Base-by-base conservation (phyloP, 179 eudicot genomes). In the Patellifolia procumbens region DNA sequence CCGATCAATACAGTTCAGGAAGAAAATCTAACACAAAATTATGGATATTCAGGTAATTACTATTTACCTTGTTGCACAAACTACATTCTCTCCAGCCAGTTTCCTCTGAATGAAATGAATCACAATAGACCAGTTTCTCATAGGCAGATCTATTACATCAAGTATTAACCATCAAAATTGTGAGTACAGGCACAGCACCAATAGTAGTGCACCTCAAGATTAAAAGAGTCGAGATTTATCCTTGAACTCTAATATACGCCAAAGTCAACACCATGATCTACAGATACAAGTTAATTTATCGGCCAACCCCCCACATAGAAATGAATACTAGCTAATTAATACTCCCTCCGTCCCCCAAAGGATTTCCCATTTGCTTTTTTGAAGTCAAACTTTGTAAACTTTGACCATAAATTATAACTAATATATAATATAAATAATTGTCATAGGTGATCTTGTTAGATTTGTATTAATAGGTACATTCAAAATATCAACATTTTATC, bases 71-170 rank as follows among this genome's bases (percentile, higher is more conserved):
- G 86, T 83, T 85, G 81, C 88, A 85, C 83, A 85, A 76, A 68
- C 88, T 83, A 77, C 88, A 86, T 63, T 86, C 86, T 82, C 88
- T 81, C 88, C 88, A 86, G 39, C 88, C 88, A 76, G 79, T 70
- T 81, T 86, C 85, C 73, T 86, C 85, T 16, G 68, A 69, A 71
- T 86, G 88, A 55, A 73, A 86, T 37, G 86, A 79, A 55, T 86
- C 83, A 70, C 88, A 86, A 58, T 78, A 86, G 37, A 68, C 77
- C 56, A 39, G 65, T 15, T 81, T 86, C 77, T 83, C 86, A 32
- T 78, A 86, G 48, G 79, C 81, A 79, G 86, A 86, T 79, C 88
- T 86, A 79, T 42, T 45, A 73, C 53, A 72, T 62, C 64, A 73
- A 51, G 35, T 34, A 45, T 63, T 7, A 70, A 26, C 46, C 31